A percentile compares a stretch with the other conserved stretches of the same genome.
Conservation (phyloP, 1,284 basidiomycete species). For the Pterulicium gracile region DNA sequence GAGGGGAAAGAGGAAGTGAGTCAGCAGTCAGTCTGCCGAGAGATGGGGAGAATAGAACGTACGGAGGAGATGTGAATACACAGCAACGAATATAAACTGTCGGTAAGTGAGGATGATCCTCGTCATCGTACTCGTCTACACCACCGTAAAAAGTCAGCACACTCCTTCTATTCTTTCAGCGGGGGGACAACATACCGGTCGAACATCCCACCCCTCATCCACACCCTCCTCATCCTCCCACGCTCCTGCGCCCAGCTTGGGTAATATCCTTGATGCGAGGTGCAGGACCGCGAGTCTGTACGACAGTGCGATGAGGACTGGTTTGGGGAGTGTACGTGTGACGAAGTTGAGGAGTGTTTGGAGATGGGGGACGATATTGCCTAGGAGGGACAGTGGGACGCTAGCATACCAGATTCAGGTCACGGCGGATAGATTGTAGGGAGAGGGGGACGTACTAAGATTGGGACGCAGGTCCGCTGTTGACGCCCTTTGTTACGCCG, state of each 20-base stretch:
- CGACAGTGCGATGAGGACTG: constrained; percentile 72
- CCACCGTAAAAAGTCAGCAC: no score
- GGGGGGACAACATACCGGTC: constrained; percentile 48
- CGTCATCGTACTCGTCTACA: constrained; percentile 66
- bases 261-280: constrained; percentile 74
- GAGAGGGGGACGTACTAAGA: no score
- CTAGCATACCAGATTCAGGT: no score
- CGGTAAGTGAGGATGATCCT: constrained; percentile 68
- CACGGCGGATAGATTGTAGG: no score
- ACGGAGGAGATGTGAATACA: constrained; percentile 76
- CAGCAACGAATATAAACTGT: constrained; percentile 74
- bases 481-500: not conserved
- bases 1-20: no score
- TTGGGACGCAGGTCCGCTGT: not conserved
- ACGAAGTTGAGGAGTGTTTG: constrained; percentile 71
- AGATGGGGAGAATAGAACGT: constrained; percentile 25
- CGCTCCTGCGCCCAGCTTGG: constrained; percentile 71
- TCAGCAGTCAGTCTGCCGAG: not conserved
- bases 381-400: constrained; percentile 59
- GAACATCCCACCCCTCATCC: constrained; percentile 56
- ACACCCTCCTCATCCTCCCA: constrained; percentile 52
- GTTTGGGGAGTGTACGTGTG: constrained; percentile 74
- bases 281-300: constrained; percentile 83
- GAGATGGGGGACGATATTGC: constrained; percentile 71
- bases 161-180: no score